Evolutionary conservation across 2,329 filamentous ascomycete genomes (phyloP), one percentile per base, ranked within the genome.

Genomic region (Cercospora nicotianae): DNA sequence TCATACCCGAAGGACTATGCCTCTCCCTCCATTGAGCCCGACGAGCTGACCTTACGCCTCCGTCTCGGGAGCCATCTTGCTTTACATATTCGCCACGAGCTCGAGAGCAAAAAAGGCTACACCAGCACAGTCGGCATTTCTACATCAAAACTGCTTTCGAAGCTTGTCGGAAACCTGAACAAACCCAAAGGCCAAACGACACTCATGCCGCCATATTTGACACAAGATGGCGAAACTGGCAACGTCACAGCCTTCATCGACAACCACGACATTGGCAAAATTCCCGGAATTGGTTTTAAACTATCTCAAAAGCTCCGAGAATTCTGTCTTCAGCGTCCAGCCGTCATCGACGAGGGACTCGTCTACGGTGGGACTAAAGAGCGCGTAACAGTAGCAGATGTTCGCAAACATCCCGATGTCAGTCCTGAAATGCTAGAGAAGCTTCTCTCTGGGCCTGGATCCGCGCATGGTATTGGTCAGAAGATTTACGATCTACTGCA

Each of bases 121-220:
- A 97, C 93, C 0, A 91, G 91, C 30, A 94, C 94, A 0, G 93
- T 92, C 51, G 94, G 94, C 3, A 88, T 98, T 23, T 90, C 93
- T 2, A 96, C 92, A 0, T 94, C 90, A 75, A 98, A 98, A 79
- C 80, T 94, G 5, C 83, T 97, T 10, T 89, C 91, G 67, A 98
- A 98, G 79, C 85, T 98, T 13, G 91, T 89, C 9, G 94, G 94
- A 12, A 91, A 88, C 77, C 83, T 90, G 67, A 88, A 97, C 77
- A 98, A 98, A 80, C 94, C 94, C 0, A 89, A 90, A 67, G 90
- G 88, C 69, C 95, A 98, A 79, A 98, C 94, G 0, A 93, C 91
- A 0, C 82, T 98, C 7, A 80, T 96, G 53, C 89, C 91, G 5
- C 87, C 90, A 1, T 67, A 64, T 5, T 30, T 18, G 5, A 31